A percentile compares a stretch with the other conserved stretches of the same genome.
Evolutionary conservation across 2,329 filamentous ascomycete species (phyloP).

Genomic region (Pseudopyricularia cyperi): DNA sequence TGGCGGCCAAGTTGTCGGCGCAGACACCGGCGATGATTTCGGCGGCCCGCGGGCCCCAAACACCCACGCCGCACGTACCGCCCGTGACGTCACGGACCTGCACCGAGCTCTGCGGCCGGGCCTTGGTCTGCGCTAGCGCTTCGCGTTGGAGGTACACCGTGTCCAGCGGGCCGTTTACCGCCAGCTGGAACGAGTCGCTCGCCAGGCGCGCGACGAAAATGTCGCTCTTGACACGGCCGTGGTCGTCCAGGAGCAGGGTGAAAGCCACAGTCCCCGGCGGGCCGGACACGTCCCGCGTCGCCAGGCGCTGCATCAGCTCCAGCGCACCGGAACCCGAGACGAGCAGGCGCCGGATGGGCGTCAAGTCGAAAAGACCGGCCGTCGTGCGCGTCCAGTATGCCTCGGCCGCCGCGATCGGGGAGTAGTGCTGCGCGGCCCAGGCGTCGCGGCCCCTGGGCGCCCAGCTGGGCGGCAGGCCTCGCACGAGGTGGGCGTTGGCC

Average conservation of each 20-base stretch:
- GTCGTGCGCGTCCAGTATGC: slow-evolving; percentile 53
- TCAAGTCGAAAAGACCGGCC: slow-evolving; percentile 51
- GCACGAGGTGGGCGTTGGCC: slow-evolving; percentile 36
- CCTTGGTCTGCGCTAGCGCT: slow-evolving; percentile 31
- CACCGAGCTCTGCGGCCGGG: slow-evolving; percentile 25
- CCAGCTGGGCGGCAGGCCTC: slow-evolving; percentile 39
- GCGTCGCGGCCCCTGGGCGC: slow-evolving; percentile 39
- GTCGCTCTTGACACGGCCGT: slow-evolving; percentile 42
- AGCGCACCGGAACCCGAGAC: slow-evolving; percentile 43
- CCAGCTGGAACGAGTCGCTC: slow-evolving; percentile 37
- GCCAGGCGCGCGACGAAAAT: slow-evolving; percentile 40
- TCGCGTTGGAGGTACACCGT: slow-evolving; percentile 39
- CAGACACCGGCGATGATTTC: slow-evolving; percentile 34
- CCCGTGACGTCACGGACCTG: slow-evolving; percentile 47
- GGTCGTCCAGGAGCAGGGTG: slow-evolving; percentile 38
- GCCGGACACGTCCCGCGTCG: slow-evolving; percentile 33
- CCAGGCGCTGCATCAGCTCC: slow-evolving; percentile 38
- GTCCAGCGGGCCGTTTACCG: slow-evolving; percentile 42
- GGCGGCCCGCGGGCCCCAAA: slow-evolving; percentile 45
- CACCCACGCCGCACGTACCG: slow-evolving; percentile 45
- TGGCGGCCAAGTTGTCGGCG: slow-evolving; percentile 26
- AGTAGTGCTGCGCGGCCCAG: slow-evolving; percentile 45
- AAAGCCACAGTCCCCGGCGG: slow-evolving; percentile 38
- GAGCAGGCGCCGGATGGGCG: slow-evolving; percentile 43
- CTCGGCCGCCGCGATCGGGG: slow-evolving; percentile 44